A percentile compares a stretch with the other conserved stretches of the same genome.
These are phyloP conservation scores for Wickerhamiella azymoides DNA, from an alignment of 805 yeast genomes.

Conservation along the genomic window DNA sequence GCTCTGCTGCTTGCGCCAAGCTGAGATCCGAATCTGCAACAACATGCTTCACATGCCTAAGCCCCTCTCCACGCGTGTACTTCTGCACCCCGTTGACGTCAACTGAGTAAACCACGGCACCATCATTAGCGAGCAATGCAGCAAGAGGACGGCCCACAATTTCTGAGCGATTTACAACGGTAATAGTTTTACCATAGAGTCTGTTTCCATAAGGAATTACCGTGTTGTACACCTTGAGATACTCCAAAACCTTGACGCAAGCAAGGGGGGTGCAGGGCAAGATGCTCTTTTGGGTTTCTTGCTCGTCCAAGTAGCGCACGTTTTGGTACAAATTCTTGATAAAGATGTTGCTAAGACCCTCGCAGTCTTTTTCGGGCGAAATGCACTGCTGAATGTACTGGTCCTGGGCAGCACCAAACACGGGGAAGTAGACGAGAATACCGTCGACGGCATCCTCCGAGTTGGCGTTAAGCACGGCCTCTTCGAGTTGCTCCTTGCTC, in stretches of 20 bases:
- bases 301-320: conserved; percentile 63
- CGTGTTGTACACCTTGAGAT: conserved; percentile 72
- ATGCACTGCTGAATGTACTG: conserved; percentile 91
- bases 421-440: conserved; percentile 95
- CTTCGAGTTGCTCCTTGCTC: conserved; percentile 74
- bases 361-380: conserved; percentile 85
- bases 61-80: conserved; percentile 88
- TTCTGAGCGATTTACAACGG: conserved; percentile 86
- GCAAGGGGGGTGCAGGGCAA: conserved; percentile 96
- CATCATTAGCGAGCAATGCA: conserved; percentile 90
- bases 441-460: conserved; percentile 66
- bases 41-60: conserved; percentile 66
- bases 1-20: conserved; percentile 50
- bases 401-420: conserved; percentile 88
- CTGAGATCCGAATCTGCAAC: conserved; percentile 45
- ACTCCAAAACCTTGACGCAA: conserved; percentile 82
- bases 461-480: conserved; percentile 70
- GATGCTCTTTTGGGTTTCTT: conserved; percentile 58
- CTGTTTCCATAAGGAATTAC: conserved; percentile 80
- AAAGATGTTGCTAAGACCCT: conserved; percentile 82
- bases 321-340: conserved; percentile 93
- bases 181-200: conserved; percentile 80
- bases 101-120: conserved; percentile 88
- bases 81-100: conserved; percentile 79
- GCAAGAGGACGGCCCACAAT: conserved; percentile 97